A percentile compares a stretch with the other conserved stretches of the same genome.
Conservation (phyloP, 208 protist genomes). For the Leishmania martiniquensis region DNA sequence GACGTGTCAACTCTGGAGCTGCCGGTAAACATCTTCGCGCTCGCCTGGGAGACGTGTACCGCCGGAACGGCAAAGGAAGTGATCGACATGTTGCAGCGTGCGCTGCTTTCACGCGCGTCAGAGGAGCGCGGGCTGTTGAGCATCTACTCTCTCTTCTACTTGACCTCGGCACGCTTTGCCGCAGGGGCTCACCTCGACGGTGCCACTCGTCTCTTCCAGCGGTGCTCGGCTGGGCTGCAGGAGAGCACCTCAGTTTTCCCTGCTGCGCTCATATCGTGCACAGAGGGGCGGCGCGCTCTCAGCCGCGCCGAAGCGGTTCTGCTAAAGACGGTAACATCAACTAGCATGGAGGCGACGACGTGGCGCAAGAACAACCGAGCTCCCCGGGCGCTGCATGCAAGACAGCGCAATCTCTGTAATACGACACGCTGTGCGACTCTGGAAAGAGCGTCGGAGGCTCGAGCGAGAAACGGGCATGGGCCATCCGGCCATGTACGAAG, state of each 20-base stretch:
- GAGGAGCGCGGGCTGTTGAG: slow-evolving; percentile 21
- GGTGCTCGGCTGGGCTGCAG: slow-evolving; percentile 25
- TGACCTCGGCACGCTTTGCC: slow-evolving; percentile 29
- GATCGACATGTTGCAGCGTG: slow-evolving; percentile 39
- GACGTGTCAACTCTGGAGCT: slow-evolving; percentile 7
- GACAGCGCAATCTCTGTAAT: slow-evolving; percentile 47
- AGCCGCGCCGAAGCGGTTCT: slow-evolving; percentile 44
- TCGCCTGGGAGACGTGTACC: slow-evolving; percentile 17
- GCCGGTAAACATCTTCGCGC: slow-evolving; percentile 11
- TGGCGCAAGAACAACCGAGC: slow-evolving; percentile 55
- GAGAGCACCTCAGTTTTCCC: neutral
- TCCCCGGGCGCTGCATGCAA: slow-evolving; percentile 37
- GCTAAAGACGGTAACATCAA: slow-evolving; percentile 21
- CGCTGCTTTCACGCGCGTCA: slow-evolving; percentile 21
- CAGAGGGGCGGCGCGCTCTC: slow-evolving; percentile 38
- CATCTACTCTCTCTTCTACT: slow-evolving; percentile 22
- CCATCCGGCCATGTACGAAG: slow-evolving; percentile 40
- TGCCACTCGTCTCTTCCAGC: slow-evolving; percentile 29
- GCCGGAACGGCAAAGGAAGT: slow-evolving; percentile 32
- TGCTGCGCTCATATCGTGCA: slow-evolving; percentile 13
- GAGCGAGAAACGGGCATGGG: slow-evolving; percentile 28
- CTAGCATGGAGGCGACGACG: slow-evolving; percentile 51
- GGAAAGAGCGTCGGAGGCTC: slow-evolving; percentile 42
- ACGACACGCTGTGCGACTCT: slow-evolving; percentile 53
- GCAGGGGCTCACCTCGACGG: slow-evolving; percentile 29